These are phyloP conservation scores for Candida methanosorbosa DNA, from an alignment of 805 yeast genomes.

Conservation along the genomic window DNA sequence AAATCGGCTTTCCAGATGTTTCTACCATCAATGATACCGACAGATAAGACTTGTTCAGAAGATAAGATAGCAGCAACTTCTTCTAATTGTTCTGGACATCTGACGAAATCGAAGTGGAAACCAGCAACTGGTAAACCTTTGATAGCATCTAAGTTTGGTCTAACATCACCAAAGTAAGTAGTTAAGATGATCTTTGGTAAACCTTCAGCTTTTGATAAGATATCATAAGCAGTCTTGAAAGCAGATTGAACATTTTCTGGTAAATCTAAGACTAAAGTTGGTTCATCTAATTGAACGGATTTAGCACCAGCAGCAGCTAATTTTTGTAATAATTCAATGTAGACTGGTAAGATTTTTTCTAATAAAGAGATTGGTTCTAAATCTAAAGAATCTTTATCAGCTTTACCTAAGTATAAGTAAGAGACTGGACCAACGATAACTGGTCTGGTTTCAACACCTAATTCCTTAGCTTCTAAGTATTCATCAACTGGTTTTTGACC, in stretches of 20 bases:
- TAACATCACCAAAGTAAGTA: slow-evolving; percentile 96
- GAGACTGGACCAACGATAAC: slow-evolving; percentile 96
- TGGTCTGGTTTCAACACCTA: slow-evolving; percentile 96
- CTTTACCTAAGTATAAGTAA: slow-evolving; percentile 90
- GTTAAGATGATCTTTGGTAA: slow-evolving; percentile 78
- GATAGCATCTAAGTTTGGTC: slow-evolving; percentile 90
- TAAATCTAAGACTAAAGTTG: slow-evolving; percentile 89
- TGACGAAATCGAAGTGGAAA: slow-evolving; percentile 93
- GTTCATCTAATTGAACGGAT: slow-evolving; percentile 95
- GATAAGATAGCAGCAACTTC: slow-evolving; percentile 62
- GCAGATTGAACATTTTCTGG: slow-evolving; percentile 78
- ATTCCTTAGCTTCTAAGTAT: slow-evolving; percentile 94
- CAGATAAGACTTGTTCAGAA: slow-evolving; percentile 75
- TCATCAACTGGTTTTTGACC: slow-evolving; percentile 96
- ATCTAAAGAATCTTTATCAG: slow-evolving; percentile 95
- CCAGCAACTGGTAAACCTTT: slow-evolving; percentile 89
- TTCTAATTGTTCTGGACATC: slow-evolving; percentile 93
- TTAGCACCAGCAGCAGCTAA: slow-evolving; percentile 92
- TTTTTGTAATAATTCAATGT: slow-evolving; percentile 80
- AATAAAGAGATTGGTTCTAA: slow-evolving; percentile 87
- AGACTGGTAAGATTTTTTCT: slow-evolving; percentile 86
- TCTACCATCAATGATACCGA: slow-evolving; percentile 98
- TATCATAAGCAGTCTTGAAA: slow-evolving; percentile 80
- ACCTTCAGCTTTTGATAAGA: slow-evolving; percentile 55
- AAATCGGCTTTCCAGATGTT: slow-evolving; percentile 99